A percentile compares a stretch with the other conserved stretches of the same genome.
These are phyloP conservation scores for Phytophthora meadii DNA, from an alignment of 352 stramenopile genomes.

Conservation along the genomic window DNA sequence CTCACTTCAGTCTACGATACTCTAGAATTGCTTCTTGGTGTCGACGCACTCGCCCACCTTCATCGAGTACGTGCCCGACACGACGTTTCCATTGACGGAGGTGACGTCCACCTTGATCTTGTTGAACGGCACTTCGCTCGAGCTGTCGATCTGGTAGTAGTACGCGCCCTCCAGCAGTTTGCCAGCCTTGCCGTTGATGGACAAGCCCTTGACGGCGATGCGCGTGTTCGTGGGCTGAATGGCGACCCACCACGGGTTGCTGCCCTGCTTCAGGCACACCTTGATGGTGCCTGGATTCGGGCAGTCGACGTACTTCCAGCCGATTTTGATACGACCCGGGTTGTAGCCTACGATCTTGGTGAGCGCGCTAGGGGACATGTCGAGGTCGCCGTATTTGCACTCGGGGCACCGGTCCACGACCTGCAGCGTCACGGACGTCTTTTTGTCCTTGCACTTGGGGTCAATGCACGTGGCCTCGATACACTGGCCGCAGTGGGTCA, in stretches of 20 bases:
- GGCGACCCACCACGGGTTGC: conserved; percentile 33
- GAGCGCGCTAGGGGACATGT: conserved; percentile 32
- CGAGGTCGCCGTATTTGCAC: conserved; percentile 32
- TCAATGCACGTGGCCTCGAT: conserved; percentile 37
- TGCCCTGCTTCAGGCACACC: conserved; percentile 35
- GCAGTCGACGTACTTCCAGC: conserved; percentile 41
- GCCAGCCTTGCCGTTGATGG: conserved; percentile 31
- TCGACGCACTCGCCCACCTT: conserved; percentile 23
- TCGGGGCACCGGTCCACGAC: conserved; percentile 32
- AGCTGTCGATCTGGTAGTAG: conserved; percentile 36
- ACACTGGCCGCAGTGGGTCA: conserved; percentile 36
- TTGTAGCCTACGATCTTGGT: conserved; percentile 38
- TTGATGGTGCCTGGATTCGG: conserved; percentile 36
- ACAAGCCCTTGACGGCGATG: conserved; percentile 24
- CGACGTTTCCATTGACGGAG: conserved; percentile 17
- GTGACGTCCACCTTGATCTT: conserved; percentile 30
- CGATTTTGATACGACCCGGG: conserved; percentile 36
- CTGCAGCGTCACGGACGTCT: conserved; percentile 29
- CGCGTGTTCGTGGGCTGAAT: conserved; percentile 37
- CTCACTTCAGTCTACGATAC: conserved; percentile 2
- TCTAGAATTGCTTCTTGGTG: conserved; percentile 36
- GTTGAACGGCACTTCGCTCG: conserved; percentile 26
- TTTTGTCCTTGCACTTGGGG: conserved; percentile 34
- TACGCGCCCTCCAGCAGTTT: conserved; percentile 33
- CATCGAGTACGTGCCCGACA: conserved; percentile 37